Evolutionary conservation across 2,329 filamentous ascomycete genomes (phyloP).

Genomic region (Nigrograna mackinnonii): DNA sequence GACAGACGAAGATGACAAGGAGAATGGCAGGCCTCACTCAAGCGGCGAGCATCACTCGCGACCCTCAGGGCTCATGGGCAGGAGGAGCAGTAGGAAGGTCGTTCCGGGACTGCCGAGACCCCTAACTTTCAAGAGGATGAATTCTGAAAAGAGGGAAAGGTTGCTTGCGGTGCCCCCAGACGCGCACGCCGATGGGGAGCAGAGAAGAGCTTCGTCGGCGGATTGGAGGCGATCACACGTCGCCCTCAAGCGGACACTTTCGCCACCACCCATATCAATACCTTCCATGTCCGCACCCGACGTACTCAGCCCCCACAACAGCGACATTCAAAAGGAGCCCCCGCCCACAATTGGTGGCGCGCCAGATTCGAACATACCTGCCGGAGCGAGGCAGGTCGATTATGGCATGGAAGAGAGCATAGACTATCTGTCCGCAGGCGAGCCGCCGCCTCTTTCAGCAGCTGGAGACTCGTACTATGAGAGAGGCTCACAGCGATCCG

Average conservation of each 20-base stretch:
- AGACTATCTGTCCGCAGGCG: conserved; percentile 22
- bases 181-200: conserved; percentile 63
- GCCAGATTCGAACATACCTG: conserved; percentile 33
- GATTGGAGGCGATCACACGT: conserved; percentile 67
- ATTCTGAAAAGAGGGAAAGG: conserved; percentile 77
- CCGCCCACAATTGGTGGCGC: conserved; percentile 34
- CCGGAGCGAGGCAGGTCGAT: conserved; percentile 39
- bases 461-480: conserved; percentile 32
- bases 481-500: conserved; percentile 34
- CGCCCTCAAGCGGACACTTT: conserved; percentile 48
- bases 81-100: conserved; percentile 58
- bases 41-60: conserved; percentile 28
- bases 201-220: conserved; percentile 75
- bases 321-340: conserved; percentile 23
- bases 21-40: conserved; percentile 37
- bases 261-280: conserved; percentile 40
- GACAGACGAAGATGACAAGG: conserved; percentile 30
- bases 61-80: conserved; percentile 21
- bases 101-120: conserved; percentile 76
- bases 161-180: conserved; percentile 68
- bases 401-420: conserved; percentile 27
- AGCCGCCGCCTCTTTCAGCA: conserved; percentile 28
- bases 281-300: conserved; percentile 45
- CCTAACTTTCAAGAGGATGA: conserved; percentile 80
- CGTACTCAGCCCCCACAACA: conserved; percentile 34